Base-by-base conservation (phyloP, 169 alveolate species). In the Plasmodium vivax region DNA sequence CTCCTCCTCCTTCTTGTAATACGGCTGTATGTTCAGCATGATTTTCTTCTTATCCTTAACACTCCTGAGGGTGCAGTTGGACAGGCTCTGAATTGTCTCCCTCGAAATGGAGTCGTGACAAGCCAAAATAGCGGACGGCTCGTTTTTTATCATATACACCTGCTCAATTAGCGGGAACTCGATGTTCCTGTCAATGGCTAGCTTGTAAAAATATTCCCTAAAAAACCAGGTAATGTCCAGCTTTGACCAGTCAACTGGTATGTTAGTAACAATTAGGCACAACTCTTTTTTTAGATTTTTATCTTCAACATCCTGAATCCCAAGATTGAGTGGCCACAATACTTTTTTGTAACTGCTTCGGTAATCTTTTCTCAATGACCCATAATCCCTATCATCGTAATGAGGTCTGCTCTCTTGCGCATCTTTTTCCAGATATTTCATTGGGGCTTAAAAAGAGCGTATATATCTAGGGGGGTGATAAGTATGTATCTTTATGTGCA, bases 121-220 rank as follows among this genome's bases (percentile, higher is more conserved):
- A n/a, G 87, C 93, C 85, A 85, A 85, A 85, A 85, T 74, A 51
- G 93, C 93, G 16, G 85, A 85, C 8, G 85, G 62, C 43, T 85
- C 87, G 68, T 85, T 85, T 54, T 75, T 85, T 34, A 85, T 75
- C 80, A 85, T 54, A 51, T 75, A 75, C 51, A 74, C 93, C 6
- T 85, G 87, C 34, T 85, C 93, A 27, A 85, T 85, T 74, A 85
- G 62, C 14, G 93, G 93, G 27, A 85, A 85, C 19, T 27, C 36
- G 27, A 85, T 54, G 38, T 36, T 85, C n/a, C 68, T 36, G 71
- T 85, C 71, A 34, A 85, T 85, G 47, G 93, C 93, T 85, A 85
- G 47, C 12, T 79, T 75, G 68, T 85, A 85, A 77, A 85, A 85
- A 85, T 85, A 85, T 85, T 85, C 93, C 45, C 93, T 47, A 85